These are phyloP conservation scores for Bruguiera parviflora DNA, from an alignment of 345 rosid species.

Conservation along the genomic window DNA sequence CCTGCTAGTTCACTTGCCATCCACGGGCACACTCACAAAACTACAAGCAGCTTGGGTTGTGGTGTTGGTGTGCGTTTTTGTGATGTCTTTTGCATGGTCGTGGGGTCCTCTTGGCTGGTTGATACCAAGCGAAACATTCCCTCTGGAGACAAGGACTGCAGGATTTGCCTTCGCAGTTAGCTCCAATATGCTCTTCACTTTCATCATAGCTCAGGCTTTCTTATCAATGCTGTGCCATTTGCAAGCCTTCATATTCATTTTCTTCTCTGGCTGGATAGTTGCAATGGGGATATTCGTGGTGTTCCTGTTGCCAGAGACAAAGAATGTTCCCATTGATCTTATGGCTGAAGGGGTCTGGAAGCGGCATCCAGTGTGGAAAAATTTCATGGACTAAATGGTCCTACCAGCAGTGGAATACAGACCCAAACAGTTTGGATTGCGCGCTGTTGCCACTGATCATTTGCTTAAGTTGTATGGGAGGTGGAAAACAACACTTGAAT, in stretches of 20 bases:
- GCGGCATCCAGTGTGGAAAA: slow-evolving; percentile 40
- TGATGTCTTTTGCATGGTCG: slow-evolving; percentile 72
- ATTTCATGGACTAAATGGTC: slow-evolving; percentile 23
- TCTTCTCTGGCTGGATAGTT: slow-evolving; percentile 59
- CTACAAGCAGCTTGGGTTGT: slow-evolving; percentile 42
- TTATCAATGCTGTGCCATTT: slow-evolving; percentile 53
- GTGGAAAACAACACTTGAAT: too few relatives aligned
- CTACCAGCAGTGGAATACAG: too few relatives aligned
- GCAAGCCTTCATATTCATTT: slow-evolving; percentile 53
- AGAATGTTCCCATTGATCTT: slow-evolving; percentile 48
- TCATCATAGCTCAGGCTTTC: slow-evolving; percentile 76
- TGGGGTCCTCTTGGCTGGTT: slow-evolving; percentile 90
- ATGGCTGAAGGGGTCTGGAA: slow-evolving; percentile 54
- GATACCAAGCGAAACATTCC: slow-evolving; percentile 67
- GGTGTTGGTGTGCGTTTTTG: slow-evolving; percentile 51
- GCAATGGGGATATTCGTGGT: slow-evolving; percentile 47
- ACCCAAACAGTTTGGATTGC: too few relatives aligned
- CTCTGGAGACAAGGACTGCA: slow-evolving; percentile 56
- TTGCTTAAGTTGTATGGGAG: too few relatives aligned
- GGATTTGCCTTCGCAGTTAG: slow-evolving; percentile 63
- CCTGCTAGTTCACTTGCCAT: slow-evolving; percentile 29
- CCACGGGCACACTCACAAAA: slow-evolving; percentile 35
- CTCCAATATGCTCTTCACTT: slow-evolving; percentile 79
- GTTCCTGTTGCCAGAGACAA: slow-evolving; percentile 56
- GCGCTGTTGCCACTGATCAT: too few relatives aligned